Evolutionary conservation across 2,329 filamentous ascomycete species (phyloP).

Genomic region (Trichoderma sp.): DNA sequence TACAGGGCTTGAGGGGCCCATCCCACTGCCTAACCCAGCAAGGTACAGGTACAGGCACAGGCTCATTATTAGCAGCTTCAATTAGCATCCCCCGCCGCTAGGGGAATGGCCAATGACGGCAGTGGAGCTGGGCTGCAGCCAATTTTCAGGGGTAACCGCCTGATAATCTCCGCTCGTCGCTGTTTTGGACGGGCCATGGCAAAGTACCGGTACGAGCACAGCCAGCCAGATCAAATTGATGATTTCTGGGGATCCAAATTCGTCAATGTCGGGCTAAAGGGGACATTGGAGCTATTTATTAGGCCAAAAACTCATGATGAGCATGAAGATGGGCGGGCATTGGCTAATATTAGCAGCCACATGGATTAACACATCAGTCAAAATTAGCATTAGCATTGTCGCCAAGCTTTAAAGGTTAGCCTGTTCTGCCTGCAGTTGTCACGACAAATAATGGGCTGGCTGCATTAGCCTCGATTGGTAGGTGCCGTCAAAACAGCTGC

Average conservation of each 20-base stretch:
- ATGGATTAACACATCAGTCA: not conserved
- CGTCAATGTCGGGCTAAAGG: not conserved
- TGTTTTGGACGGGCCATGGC: not conserved
- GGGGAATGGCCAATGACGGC: constrained; percentile 5
- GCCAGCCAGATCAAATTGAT: not conserved
- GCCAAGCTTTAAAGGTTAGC: not conserved
- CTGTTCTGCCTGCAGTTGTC: not conserved
- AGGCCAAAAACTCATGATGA: not conserved
- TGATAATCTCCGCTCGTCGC: constrained; percentile 16
- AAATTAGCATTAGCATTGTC: not conserved
- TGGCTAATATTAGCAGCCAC: not conserved
- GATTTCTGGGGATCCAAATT: not conserved
- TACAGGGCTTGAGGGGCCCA: not conserved
- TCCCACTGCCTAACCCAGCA: not conserved
- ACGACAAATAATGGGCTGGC: not conserved
- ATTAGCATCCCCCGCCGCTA: not conserved
- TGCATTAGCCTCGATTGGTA: not conserved
- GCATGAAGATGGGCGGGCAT: not conserved
- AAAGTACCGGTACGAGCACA: not conserved
- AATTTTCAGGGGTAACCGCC: constrained; percentile 12
- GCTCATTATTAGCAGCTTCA: not conserved
- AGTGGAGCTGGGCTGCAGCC: not conserved
- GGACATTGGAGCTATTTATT: not conserved
- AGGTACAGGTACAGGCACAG: not conserved
- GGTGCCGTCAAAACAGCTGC: not conserved